Conservation (phyloP, 2,329 filamentous ascomycete genomes). For the Cladorrhinum sp. region DNA sequence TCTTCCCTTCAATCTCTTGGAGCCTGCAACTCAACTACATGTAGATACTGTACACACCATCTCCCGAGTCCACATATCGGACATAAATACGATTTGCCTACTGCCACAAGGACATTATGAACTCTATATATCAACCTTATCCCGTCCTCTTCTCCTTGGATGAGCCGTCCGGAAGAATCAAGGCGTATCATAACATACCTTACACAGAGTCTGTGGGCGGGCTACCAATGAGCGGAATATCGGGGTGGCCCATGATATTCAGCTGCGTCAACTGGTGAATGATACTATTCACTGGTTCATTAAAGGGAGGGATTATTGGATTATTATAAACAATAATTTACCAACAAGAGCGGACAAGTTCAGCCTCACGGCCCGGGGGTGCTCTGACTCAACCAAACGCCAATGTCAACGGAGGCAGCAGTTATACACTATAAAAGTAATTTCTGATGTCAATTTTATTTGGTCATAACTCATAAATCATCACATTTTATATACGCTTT, state of each 20-base stretch:
- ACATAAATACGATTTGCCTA: background rate
- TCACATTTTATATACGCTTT: background rate
- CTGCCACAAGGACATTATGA: background rate
- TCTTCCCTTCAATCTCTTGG: background rate
- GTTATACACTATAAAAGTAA: too few relatives aligned
- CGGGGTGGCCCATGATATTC: constrained; percentile 41
- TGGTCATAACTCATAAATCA: background rate
- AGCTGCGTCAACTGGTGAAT: constrained; percentile 21
- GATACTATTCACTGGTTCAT: constrained; percentile 13
- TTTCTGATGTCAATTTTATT: too few relatives aligned
- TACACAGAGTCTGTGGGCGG: constrained; percentile 4
- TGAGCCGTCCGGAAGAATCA: constrained; percentile 9
- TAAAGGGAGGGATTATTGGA: constrained; percentile 10
- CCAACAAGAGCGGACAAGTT: too few relatives aligned
- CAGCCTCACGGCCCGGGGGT: too few relatives aligned
- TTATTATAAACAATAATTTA: too few relatives aligned
- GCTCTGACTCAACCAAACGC: too few relatives aligned
- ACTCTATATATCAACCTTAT: constrained; percentile 6
- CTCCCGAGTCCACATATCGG: background rate
- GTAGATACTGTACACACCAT: background rate
- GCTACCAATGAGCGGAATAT: constrained; percentile 10
- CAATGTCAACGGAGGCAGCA: too few relatives aligned
- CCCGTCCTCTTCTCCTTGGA: constrained; percentile 11
- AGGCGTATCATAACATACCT: constrained; percentile 13
- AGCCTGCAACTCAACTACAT: background rate